Base-by-base conservation (phyloP, 345 rosid species). In the Trapa incisa region DNA sequence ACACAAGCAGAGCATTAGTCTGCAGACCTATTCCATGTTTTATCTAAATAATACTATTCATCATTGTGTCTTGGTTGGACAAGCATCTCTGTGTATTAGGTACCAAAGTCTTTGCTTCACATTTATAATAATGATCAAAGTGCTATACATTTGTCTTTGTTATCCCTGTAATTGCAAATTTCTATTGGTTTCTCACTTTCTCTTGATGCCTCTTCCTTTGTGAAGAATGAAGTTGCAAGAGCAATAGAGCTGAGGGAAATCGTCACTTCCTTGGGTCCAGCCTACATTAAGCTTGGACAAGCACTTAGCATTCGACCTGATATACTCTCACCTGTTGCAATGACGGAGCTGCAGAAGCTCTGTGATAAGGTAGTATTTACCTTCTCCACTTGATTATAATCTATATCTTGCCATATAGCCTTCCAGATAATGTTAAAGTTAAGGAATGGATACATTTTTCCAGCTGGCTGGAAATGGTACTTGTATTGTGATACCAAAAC, bases 231-330 rank as follows among this genome's bases (percentile, higher is more conserved):
- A 82, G 96, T 93, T 71, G 74, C 96, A 53, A 88, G 98, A 73
- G 98, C 98, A 64, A 93, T 89, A 75, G 98, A 93, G 75, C 63
- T 93, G 71, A 87, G 98, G 85, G 98, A 93, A 47, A 93, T 93
- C 61, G 96, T 93, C 29, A 93, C 98, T 67, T 89, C 98, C 15
- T 79, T 93, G 89, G 98, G 98, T 75, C 98, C 98, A 75, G 97
- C 98, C 8, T 93, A 90, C 70, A 86, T 93, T 66, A 93, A 93
- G 77, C 97, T 93, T 73, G 98, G 98, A 73, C 98, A 93, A 76
- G 98, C 98, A 74, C 78, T 93, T 77, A 93, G 98, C 77, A 93
- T 93, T 75, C 93, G 98, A 42, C 98, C 97, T 7, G 98, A 93
- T 79, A 90, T 93, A 64, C 74, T 93, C 78, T 93, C 98, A 17